A percentile compares a stretch with the other conserved stretches of the same genome.
Evolutionary conservation across 352 stramenopile genomes (phyloP).

Genomic region (Pythium myriotylum): DNA sequence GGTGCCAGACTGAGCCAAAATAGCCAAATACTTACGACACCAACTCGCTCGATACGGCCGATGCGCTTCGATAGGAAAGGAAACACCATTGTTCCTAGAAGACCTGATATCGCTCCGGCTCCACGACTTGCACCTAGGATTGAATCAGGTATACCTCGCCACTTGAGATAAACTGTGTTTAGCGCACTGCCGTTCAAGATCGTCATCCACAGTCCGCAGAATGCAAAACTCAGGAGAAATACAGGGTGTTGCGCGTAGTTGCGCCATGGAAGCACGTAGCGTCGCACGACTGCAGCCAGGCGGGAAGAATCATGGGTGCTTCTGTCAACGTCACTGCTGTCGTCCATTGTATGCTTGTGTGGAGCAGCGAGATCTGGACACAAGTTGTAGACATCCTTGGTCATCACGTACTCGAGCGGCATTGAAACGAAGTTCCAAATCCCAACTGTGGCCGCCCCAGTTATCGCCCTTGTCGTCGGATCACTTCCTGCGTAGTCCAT

Average conservation of each 20-base stretch:
- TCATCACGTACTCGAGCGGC: slow-evolving; percentile 79
- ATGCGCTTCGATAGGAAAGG: slow-evolving; percentile 17
- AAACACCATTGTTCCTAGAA: slow-evolving; percentile 28
- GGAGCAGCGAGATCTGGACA: slow-evolving; percentile 44
- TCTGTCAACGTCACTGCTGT: slow-evolving; percentile 6
- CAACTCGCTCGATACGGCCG: slow-evolving; percentile 21
- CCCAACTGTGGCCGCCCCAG: slow-evolving; percentile 60
- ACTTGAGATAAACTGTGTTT: slow-evolving; percentile 35
- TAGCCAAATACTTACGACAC: slow-evolving; percentile 26
- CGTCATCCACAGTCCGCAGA: slow-evolving; percentile 30
- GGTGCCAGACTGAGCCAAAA: slow-evolving; percentile 29
- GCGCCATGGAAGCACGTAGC: slow-evolving; percentile 23
- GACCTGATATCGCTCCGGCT: slow-evolving; percentile 18
- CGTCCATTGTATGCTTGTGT: too few species aligned
- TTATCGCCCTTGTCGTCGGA: slow-evolving; percentile 63
- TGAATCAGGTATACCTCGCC: slow-evolving; percentile 27
- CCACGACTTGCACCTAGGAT: slow-evolving; percentile 23
- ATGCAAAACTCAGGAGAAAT: slow-evolving; percentile 30
- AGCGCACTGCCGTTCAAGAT: slow-evolving; percentile 25
- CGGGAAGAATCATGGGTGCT: too few species aligned
- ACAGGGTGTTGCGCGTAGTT: slow-evolving; percentile 23
- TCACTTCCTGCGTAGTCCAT: slow-evolving; percentile 74
- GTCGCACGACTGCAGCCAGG: not conserved
- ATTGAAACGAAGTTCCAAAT: slow-evolving; percentile 83
- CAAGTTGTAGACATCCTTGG: slow-evolving; percentile 65